Evolutionary conservation across 805 yeast genomes (phyloP).

Genomic region (Myxozyma melibiosi): DNA sequence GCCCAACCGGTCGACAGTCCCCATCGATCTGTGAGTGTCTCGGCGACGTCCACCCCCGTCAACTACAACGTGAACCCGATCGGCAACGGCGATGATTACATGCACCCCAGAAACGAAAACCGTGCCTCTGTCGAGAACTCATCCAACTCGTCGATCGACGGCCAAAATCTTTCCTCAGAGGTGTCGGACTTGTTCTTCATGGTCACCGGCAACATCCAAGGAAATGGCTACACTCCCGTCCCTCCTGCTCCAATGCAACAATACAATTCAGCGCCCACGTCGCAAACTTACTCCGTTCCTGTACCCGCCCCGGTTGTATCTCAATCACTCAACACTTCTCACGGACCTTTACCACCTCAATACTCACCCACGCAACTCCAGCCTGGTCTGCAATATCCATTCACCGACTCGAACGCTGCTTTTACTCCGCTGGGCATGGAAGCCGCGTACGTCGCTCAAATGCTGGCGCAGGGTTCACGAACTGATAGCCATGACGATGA

Average conservation of each 20-base stretch:
- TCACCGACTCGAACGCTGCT: not conserved
- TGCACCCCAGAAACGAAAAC: not conserved
- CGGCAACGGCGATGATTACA: not conserved
- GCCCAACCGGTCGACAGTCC: no score
- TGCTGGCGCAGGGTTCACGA: conserved; percentile 3
- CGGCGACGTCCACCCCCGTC: not conserved
- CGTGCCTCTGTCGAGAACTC: not conserved
- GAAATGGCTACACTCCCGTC: no score
- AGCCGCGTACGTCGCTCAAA: conserved; percentile 4
- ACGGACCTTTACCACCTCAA: no score
- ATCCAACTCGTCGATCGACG: conserved; percentile 6
- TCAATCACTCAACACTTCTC: no score
- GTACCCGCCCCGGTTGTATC: no score
- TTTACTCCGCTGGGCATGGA: conserved; percentile 8
- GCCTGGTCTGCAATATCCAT: not conserved
- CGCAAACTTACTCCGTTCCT: not conserved
- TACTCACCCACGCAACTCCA: not conserved
- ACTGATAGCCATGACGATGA: conserved; percentile 4
- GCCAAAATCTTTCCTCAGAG: conserved; percentile 4
- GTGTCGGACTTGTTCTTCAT: conserved; percentile 5
- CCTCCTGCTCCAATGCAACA: not conserved
- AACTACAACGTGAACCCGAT: not conserved
- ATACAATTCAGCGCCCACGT: not conserved
- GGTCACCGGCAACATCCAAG: conserved; percentile 1
- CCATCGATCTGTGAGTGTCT: no score